Conservation (phyloP, 2,329 filamentous ascomycete species). For the Neonectria faginata region DNA sequence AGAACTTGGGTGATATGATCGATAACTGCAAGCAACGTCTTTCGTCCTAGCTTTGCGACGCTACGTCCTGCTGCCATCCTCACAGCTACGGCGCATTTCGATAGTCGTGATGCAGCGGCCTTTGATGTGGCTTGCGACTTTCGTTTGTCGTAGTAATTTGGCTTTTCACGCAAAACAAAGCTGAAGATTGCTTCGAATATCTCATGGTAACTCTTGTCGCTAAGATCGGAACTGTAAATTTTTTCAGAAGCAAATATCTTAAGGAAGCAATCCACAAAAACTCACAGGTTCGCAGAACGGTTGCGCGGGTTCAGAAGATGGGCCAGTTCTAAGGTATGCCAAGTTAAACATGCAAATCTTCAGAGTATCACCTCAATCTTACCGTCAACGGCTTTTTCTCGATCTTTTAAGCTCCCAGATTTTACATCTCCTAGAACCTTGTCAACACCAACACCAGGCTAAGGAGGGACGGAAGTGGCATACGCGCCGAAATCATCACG, state of each 20-base stretch:
- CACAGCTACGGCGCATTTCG: slow-evolving; percentile 76
- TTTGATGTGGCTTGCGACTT: slow-evolving; percentile 60
- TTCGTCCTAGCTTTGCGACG: slow-evolving; percentile 74
- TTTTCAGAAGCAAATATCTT: slow-evolving; percentile 18
- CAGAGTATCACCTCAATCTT: slow-evolving; percentile 23
- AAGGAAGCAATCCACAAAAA: neutral
- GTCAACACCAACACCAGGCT: slow-evolving; percentile 26
- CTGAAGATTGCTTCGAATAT: slow-evolving; percentile 86
- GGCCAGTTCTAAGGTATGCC: slow-evolving; percentile 49
- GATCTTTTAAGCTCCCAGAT: slow-evolving; percentile 51
- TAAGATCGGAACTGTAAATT: slow-evolving; percentile 58
- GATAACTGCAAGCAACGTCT: slow-evolving; percentile 82
- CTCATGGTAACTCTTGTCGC: slow-evolving; percentile 82
- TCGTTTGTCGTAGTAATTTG: slow-evolving; percentile 67
- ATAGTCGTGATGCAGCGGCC: slow-evolving; percentile 68
- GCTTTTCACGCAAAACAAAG: slow-evolving; percentile 75
- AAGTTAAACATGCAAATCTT: slow-evolving; percentile 19
- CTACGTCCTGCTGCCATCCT: slow-evolving; percentile 79
- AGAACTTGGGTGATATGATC: slow-evolving; percentile 85
- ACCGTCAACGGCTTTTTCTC: slow-evolving; percentile 58
- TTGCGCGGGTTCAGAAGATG: slow-evolving; percentile 55
- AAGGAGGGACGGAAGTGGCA: slow-evolving; percentile 26
- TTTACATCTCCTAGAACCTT: slow-evolving; percentile 49
- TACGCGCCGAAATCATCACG: slow-evolving; percentile 53
- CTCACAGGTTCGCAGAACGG: slow-evolving; percentile 53